Conservation (phyloP, 495 filamentous ascomycete genomes). For the Achaetomiella virescens region DNA sequence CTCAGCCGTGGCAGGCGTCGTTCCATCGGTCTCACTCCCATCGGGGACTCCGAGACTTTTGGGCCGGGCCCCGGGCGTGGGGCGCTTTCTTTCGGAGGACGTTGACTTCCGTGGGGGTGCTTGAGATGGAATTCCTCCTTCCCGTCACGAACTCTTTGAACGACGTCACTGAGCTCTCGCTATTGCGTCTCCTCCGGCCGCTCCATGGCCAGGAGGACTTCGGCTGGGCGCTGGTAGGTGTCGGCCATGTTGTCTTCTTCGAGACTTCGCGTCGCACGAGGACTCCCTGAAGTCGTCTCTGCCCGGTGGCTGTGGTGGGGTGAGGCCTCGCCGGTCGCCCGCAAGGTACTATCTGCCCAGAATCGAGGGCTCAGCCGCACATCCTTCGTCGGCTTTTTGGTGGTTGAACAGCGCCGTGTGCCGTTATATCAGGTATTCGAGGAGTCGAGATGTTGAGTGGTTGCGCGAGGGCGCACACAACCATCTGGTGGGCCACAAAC, state of each 20-base stretch:
- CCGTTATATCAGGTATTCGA: neutral
- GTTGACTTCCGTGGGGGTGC: neutral
- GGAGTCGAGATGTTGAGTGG: neutral
- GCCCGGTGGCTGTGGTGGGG: neutral
- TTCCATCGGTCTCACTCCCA: neutral
- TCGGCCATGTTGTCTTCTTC: neutral
- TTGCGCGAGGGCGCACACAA: neutral
- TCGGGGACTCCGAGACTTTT: too few relatives aligned
- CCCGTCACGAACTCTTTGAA: constrained; percentile 3
- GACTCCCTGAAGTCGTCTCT: neutral
- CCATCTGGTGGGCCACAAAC: neutral
- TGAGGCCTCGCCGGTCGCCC: neutral
- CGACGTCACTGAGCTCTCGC: constrained; percentile 5
- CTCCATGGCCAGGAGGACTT: constrained; percentile 11
- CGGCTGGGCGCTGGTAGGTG: neutral
- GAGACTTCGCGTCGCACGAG: neutral
- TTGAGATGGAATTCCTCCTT: constrained; percentile 9
- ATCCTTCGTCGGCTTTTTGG: neutral
- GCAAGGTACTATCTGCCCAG: neutral
- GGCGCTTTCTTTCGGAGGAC: constrained; percentile 7
- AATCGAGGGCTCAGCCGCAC: constrained; percentile 2
- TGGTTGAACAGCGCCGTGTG: neutral
- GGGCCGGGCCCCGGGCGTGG: too few relatives aligned
- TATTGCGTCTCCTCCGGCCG: constrained; percentile 8
- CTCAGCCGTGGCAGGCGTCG: neutral